Conservation (phyloP, 225 moss, liverwort and hornwort species). For the Polytrichum commune region DNA sequence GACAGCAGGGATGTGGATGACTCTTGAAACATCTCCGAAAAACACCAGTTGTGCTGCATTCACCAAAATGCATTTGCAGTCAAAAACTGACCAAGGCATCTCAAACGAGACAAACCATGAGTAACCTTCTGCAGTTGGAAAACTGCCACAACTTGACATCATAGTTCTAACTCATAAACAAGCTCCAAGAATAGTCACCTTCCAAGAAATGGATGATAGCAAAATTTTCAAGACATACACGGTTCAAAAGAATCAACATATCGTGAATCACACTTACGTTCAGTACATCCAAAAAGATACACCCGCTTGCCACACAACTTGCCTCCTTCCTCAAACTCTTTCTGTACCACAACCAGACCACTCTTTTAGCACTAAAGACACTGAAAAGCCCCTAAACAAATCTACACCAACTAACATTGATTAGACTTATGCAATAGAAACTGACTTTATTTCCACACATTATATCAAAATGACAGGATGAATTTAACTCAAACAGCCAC, state of each 20-base stretch:
- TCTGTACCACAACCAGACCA: slow-evolving; percentile 24
- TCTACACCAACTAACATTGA: too few relatives aligned
- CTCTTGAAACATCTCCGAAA: slow-evolving; percentile 57
- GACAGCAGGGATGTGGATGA: slow-evolving; percentile 88
- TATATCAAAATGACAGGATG: too few relatives aligned
- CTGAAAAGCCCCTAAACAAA: too few relatives aligned
- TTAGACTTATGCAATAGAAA: too few relatives aligned
- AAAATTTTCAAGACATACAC: too few relatives aligned
- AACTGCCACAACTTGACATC: too few relatives aligned
- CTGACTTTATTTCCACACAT: too few relatives aligned
- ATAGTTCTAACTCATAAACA: neutral
- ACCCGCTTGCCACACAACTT: slow-evolving; percentile 65
- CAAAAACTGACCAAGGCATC: neutral
- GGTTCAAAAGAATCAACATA: too few relatives aligned
- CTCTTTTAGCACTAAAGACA: too few relatives aligned
- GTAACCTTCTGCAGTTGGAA: too few relatives aligned
- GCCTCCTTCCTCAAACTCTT: slow-evolving; percentile 78
- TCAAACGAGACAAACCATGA: neutral
- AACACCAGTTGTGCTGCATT: slow-evolving; percentile 75
- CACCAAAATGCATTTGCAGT: neutral
- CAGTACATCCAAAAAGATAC: slow-evolving; percentile 90
- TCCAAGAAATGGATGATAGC: neutral
- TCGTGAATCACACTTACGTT: slow-evolving; percentile 45
- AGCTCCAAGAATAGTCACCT: neutral
- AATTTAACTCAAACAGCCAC: too few relatives aligned